Conservation (phyloP, 495 filamentous ascomycete species). For the Cryomyces minteri region DNA sequence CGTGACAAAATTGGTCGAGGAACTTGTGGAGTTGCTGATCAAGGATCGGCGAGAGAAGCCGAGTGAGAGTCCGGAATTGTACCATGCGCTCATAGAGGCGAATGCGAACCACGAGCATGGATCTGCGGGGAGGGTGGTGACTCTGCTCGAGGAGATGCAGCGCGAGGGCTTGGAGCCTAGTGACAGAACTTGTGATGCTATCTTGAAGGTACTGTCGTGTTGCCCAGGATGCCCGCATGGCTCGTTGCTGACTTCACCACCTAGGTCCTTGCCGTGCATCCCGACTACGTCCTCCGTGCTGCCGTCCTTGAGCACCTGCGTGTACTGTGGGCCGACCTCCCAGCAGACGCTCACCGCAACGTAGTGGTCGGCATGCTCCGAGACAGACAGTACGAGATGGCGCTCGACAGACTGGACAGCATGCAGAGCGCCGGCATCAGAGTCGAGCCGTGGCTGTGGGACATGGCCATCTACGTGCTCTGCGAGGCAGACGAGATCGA, state of each 20-base stretch:
- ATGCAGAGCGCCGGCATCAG: conserved; percentile 37
- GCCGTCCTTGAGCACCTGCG: conserved; percentile 55
- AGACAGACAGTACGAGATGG: conserved; percentile 67
- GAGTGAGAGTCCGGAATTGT: conserved; percentile 34
- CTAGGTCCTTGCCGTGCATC: conserved; percentile 63
- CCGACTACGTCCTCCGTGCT: conserved; percentile 58
- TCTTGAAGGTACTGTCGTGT: conserved; percentile 37
- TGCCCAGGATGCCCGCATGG: conserved; percentile 3
- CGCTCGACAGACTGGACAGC: conserved; percentile 49
- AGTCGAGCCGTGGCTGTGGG: conserved; percentile 54
- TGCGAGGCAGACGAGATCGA: conserved; percentile 54
- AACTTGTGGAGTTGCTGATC: conserved; percentile 38
- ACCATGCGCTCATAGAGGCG: conserved; percentile 51
- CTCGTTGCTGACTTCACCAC: neutral
- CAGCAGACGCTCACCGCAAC: conserved; percentile 41
- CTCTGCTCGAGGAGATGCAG: conserved; percentile 54
- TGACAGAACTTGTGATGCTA: conserved; percentile 46
- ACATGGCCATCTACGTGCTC: conserved; percentile 52
- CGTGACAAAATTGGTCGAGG: neutral
- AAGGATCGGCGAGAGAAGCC: conserved; percentile 41
- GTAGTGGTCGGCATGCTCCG: conserved; percentile 57
- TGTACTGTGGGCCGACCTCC: conserved; percentile 48
- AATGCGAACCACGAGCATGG: conserved; percentile 45
- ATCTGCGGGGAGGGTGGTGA: conserved; percentile 37
- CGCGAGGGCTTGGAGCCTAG: conserved; percentile 37